Evolutionary conservation across 305 asterid species (phyloP).

Genomic region (Fraxinus velutina): DNA sequence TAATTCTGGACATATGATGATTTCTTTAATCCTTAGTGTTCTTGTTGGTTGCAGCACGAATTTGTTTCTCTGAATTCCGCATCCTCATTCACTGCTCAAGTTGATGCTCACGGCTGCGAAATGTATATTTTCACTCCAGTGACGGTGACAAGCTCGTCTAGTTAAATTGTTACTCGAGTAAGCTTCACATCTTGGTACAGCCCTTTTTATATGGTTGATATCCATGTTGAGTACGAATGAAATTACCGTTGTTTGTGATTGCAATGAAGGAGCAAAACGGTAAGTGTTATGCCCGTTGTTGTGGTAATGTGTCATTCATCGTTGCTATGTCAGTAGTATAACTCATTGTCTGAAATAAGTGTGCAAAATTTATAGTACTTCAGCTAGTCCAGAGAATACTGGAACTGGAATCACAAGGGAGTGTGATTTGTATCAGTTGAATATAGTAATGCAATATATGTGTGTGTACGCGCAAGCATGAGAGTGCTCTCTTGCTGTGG

Average conservation of each 20-base stretch:
- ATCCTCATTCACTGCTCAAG: slow-evolving; percentile 35
- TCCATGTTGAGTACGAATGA: not conserved
- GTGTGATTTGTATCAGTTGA: slow-evolving; percentile 8
- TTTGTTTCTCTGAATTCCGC: slow-evolving; percentile 22
- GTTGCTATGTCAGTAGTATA: not conserved
- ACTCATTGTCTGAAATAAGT: not conserved
- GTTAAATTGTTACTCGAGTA: not conserved
- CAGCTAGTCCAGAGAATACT: not conserved
- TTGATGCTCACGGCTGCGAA: slow-evolving; percentile 43
- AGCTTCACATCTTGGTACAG: slow-evolving; percentile 9
- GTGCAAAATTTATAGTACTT: not conserved
- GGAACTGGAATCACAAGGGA: not conserved
- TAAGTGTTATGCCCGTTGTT: not conserved
- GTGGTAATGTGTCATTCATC: not conserved
- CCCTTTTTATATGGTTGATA: slow-evolving; percentile 1
- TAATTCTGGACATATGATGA: not conserved
- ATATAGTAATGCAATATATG: not conserved
- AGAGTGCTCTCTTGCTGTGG: not conserved
- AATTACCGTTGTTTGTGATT: not conserved
- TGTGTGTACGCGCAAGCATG: not conserved
- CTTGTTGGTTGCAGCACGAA: slow-evolving; percentile 39
- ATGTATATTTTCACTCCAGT: slow-evolving; percentile 39
- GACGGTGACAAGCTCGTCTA: slow-evolving; percentile 22
- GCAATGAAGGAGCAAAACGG: not conserved
- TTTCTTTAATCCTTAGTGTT: not conserved